A percentile compares a stretch with the other conserved stretches of the same genome.
These are phyloP conservation scores for Hordeum pubiflorum DNA, from an alignment of 202 grass and related monocot genomes.

Conservation along the genomic window DNA sequence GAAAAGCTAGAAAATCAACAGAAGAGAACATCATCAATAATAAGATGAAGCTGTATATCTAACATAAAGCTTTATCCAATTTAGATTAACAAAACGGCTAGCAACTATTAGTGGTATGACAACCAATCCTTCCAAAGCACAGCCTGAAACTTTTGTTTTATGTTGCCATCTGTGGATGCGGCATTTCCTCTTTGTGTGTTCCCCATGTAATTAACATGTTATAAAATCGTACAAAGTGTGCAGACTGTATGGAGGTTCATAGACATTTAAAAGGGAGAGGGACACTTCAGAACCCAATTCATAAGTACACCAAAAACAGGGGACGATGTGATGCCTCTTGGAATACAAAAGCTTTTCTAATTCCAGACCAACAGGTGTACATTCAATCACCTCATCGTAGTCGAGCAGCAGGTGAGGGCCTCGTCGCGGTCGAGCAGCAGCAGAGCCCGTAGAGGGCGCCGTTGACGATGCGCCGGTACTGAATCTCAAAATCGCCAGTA, in stretches of 20 bases:
- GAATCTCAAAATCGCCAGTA: too few relatives aligned
- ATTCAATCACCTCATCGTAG: too few relatives aligned
- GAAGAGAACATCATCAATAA: slow-evolving; percentile 12
- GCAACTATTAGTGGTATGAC: neutral
- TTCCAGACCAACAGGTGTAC: too few relatives aligned
- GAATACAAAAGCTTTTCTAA: too few relatives aligned
- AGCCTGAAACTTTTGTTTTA: neutral
- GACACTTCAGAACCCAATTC: neutral
- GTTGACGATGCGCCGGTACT: too few relatives aligned
- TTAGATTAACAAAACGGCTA: slow-evolving; percentile 9
- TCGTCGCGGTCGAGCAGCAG: too few relatives aligned
- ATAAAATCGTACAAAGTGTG: neutral
- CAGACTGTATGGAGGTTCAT: neutral
- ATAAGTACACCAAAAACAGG: neutral
- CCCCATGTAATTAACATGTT: neutral
- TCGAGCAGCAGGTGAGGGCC: too few relatives aligned
- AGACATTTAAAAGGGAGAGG: neutral
- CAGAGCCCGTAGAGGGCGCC: too few relatives aligned
- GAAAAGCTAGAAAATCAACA: slow-evolving; percentile 69
- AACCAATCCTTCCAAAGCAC: neutral
- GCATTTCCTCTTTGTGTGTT: neutral
- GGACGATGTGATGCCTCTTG: too few relatives aligned
- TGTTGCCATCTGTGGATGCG: neutral
- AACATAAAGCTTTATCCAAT: neutral
- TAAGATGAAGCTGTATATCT: slow-evolving; percentile 2